These are phyloP conservation scores for Daldinia sp. DNA, from an alignment of 2,329 filamentous ascomycete genomes.

Conservation along the genomic window DNA sequence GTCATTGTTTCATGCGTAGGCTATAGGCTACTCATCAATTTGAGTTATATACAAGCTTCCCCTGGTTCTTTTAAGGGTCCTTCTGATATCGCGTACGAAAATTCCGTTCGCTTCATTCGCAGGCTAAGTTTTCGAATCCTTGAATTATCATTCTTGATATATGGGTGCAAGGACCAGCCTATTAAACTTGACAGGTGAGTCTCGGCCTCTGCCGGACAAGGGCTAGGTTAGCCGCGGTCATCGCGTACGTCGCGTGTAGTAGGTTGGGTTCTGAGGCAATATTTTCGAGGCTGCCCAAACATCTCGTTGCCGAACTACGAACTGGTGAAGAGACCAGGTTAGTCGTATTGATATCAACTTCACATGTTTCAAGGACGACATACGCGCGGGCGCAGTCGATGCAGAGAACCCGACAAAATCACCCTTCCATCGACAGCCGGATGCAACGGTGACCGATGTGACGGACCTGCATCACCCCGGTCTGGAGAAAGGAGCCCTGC, in stretches of 20 bases:
- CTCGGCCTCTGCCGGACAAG: conserved; percentile 25
- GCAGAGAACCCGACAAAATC: conserved; percentile 17
- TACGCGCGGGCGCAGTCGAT: conserved; percentile 19
- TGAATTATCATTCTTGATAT: neutral
- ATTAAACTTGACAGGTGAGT: conserved; percentile 25
- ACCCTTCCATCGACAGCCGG: conserved; percentile 28
- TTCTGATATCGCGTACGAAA: conserved; percentile 7
- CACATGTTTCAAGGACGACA: conserved; percentile 28
- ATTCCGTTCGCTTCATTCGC: conserved; percentile 22
- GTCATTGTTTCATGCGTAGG: conserved; percentile 2
- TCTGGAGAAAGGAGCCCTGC: conserved; percentile 9
- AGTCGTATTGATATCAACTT: conserved; percentile 28
- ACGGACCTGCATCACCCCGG: conserved; percentile 31
- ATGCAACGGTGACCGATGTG: conserved; percentile 34
- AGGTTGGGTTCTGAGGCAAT: conserved; percentile 10
- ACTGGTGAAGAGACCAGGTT: neutral
- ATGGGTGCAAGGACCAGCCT: conserved; percentile 22
- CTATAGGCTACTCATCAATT: conserved; percentile 14
- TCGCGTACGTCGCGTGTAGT: conserved; percentile 12
- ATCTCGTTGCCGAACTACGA: conserved; percentile 10
- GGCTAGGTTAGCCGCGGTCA: conserved; percentile 16
- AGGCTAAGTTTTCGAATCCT: conserved; percentile 14
- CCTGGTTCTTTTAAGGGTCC: conserved; percentile 18
- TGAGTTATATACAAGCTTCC: conserved; percentile 21
- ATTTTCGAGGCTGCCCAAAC: conserved; percentile 17